Evolutionary conservation across 345 rosid genomes (phyloP), one percentile per base, ranked within the genome.

Genomic region (Turnera subulata): DNA sequence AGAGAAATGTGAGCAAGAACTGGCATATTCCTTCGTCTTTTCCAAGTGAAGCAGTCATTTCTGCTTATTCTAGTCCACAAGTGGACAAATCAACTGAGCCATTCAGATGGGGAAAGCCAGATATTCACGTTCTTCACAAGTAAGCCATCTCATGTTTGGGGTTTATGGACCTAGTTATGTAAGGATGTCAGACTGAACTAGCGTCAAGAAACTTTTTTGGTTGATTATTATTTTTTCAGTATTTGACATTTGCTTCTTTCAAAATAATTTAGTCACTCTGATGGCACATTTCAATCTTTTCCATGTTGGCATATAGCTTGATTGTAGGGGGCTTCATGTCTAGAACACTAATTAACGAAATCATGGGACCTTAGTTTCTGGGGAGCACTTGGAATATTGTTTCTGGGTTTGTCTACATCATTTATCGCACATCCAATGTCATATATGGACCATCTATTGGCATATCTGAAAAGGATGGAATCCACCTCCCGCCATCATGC

Each of bases 1-100:
- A 92, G 98, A 86, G 98, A 76, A 92, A 92, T 61, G 94, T 89
- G 69, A 92, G 98, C 88, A 92, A 92, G 78, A 92, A 92, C 70
- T 92, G 99, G 99, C 89, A 92, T 64, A 71, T 92, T 70, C 96
- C 99, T 53, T 55, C 80, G 35, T 78, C 87, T 60, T 92, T 92
- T 67, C 99, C 99, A 29, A 92, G 97, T 68, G 97, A 83, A 67
- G 82, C 76, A 1, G 97, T 92, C 70, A 75, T 73, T 63, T 77
- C 87, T 60, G 99, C 96, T 32, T 92, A 92, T 76, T 48, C 61
- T 56, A 67, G 63, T 68, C 98, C 97, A 20, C 99, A 86, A 89
- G 94, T 92, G 70, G 99, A 92, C 58, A 81, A 71, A 67, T 92
- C 99, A 45, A 79, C 96, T 52, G 99, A 93, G 66, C 66, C 78